Base-by-base conservation (phyloP, 208 protist genomes). In the Phytomonas sp. region DNA sequence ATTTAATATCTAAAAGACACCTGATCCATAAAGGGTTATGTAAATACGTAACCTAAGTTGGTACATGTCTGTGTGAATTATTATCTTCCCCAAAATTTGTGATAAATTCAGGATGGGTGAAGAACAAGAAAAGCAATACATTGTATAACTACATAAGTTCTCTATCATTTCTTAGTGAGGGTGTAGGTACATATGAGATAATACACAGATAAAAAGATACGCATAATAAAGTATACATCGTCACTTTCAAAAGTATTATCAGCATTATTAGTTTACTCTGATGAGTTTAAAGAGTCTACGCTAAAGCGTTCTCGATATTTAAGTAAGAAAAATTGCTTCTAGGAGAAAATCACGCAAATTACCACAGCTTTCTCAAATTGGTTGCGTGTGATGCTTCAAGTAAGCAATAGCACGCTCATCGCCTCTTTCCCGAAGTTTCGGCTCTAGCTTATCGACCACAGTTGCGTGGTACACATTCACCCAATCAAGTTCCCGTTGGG, bases 391-490 rank as follows among this genome's bases (percentile, higher is more conserved):
- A 65, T 90, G 75, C 64, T 77, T 69, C 60, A 95, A 69, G 74
- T 95, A 95, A 32, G 40, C 79, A 19, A 92, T 30, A 1, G 88
- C 83, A n/a, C 40, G 52, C 29, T 67, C 77, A 60, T 95, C 90
- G 16, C 71, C 78, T 16, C 71, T 66, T 23, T 59, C 75, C 61
- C 75, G 74, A 37, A 96, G 74, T 4, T 78, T 70, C 32, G 87
- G 87, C 56, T 67, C 66, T 26, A 94, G 66, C 23, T 67, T 68
- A 16, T 69, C 70, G 10, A 72, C 42, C 36, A 95, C 89, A 56
- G 68, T 73, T 45, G 62, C 67, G 75, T 94, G 86, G 78, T 97
- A 97, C 12, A 31, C 78, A 71, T 97, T 82, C 49, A 97, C 81
- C 78, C 82, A 88, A 66, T 81, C 37, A 37, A 69, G 72, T 77